Base-by-base conservation (phyloP, 305 asterid species). In the Striga hermonthica region DNA sequence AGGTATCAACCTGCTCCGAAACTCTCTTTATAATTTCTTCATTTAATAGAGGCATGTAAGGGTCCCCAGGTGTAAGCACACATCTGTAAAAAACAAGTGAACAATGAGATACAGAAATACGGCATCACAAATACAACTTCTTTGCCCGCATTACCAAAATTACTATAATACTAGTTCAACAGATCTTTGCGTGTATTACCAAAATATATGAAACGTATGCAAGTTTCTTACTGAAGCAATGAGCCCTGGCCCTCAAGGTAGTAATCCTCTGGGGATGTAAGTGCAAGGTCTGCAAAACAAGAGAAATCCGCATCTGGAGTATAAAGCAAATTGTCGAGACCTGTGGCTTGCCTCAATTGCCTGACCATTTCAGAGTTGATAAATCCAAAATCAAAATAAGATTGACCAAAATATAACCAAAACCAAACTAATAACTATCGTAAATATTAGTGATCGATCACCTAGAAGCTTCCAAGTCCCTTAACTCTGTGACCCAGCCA, bases 271-370 rank as follows among this genome's bases (percentile, higher is more conserved):
- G 99, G 99, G 63, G 99, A 94, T 39, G 97, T 65, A 74, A 94
- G 94, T 39, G 99, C 97, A 67, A 94, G 99, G 76, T 94, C 99
- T 6, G 99, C 95, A 76, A 94, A 94, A 80, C 97, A 94, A 44
- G 99, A 94, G 85, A 94, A 94, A 78, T 94, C 99, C 72, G 99
- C 99, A 82, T 94, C 99, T 13, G 97, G 95, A 39, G 99, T 90
- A 56, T 90, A 94, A 57, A 94, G 96, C 67, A 94, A 95, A 85
- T 94, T 94, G 73, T 94, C 96, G 79, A 94, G 78, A 64, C 99
- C 99, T 6, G 83, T 78, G 15, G 97, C 97, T 60, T 73, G 87
- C 81, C 78, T 81, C 84, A 85, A 69, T 81, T 94, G 97, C 91
- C 97, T 94, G 84, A 67, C 16, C 64, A 69, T 67, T 45, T 40